phyloP scores from a whole-genome alignment of 495 filamentous ascomycete genomes.

The Xylaria venustula region DNA sequence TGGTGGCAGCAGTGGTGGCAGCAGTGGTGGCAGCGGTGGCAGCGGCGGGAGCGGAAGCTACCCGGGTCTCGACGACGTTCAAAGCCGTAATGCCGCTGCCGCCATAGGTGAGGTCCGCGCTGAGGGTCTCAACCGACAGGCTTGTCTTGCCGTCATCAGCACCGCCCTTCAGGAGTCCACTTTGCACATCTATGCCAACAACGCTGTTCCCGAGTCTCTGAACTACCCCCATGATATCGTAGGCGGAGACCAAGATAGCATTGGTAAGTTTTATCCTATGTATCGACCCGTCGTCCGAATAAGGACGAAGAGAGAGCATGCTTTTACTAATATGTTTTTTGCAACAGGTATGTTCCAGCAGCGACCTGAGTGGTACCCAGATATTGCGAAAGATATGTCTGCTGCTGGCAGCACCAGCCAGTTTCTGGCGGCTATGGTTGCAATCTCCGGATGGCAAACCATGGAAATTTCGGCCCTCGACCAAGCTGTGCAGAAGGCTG shows the following conservation, averaged over 20 bases:
- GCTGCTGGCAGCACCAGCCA: conserved; percentile 8
- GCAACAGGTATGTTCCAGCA: conserved; percentile 7
- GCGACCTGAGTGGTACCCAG: conserved; percentile 6
- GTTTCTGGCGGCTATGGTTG: conserved; percentile 6
- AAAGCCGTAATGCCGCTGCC: conserved; percentile 5
- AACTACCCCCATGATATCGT: conserved; percentile 7
- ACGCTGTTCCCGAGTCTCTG: conserved; percentile 10
- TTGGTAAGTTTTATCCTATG: conserved; percentile 7
- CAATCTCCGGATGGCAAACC: conserved; percentile 5
- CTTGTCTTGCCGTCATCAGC: conserved; percentile 11
- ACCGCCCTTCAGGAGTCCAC: conserved; percentile 10
- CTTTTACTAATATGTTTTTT: conserved; percentile 5
- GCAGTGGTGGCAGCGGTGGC: neutral
- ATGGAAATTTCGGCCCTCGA: conserved; percentile 8
- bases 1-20: neutral
- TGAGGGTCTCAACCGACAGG: conserved; percentile 9
- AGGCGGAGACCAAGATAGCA: conserved; percentile 9
- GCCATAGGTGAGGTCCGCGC: conserved; percentile 5
- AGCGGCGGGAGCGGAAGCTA: neutral
- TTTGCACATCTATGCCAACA: conserved; percentile 10
- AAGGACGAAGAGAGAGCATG: neutral
- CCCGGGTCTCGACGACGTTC: conserved; percentile 7
- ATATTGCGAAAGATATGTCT: conserved; percentile 7
- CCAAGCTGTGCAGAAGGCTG: conserved; percentile 10
- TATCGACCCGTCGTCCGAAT: neutral